phyloP scores from a whole-genome alignment of 441 rosid genomes.

The Omphalea diandra region DNA sequence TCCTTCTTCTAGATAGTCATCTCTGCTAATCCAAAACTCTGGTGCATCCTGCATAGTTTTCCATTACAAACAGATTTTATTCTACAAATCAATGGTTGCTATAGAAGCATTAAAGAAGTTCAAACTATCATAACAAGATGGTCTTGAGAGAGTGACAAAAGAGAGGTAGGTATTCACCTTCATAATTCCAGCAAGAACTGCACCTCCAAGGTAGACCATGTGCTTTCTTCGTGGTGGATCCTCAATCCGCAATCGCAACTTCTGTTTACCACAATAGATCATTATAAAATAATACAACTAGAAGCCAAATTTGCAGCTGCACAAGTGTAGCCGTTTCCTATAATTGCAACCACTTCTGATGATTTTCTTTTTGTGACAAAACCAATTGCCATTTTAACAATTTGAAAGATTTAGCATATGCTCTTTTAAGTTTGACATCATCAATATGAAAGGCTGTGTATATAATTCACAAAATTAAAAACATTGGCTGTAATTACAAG shows the following conservation, averaged over 20 bases:
- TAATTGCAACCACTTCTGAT: background rate
- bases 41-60: slow-evolving; percentile 75
- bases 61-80: background rate
- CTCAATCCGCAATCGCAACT: slow-evolving; percentile 77
- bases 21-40: slow-evolving; percentile 95
- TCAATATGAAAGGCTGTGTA: background rate
- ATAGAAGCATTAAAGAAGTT: background rate
- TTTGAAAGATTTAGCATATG: background rate
- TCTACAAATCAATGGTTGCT: slow-evolving; percentile 1
- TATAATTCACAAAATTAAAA: background rate
- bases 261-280: slow-evolving; percentile 41
- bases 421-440: background rate
- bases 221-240: slow-evolving; percentile 98
- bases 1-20: slow-evolving; percentile 91
- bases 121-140: background rate
- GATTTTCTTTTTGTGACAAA: background rate
- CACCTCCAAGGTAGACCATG: slow-evolving; percentile 98
- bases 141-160: slow-evolving; percentile 17
- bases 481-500: background rate
- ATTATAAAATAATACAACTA: background rate
- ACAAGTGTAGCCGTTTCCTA: background rate
- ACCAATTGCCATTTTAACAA: background rate
- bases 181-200: slow-evolving; percentile 98
- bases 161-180: slow-evolving; percentile 45
- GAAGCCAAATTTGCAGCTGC: background rate